Evolutionary conservation across 352 stramenopile species (phyloP).

Genomic region (Phytophthora syringae): DNA sequence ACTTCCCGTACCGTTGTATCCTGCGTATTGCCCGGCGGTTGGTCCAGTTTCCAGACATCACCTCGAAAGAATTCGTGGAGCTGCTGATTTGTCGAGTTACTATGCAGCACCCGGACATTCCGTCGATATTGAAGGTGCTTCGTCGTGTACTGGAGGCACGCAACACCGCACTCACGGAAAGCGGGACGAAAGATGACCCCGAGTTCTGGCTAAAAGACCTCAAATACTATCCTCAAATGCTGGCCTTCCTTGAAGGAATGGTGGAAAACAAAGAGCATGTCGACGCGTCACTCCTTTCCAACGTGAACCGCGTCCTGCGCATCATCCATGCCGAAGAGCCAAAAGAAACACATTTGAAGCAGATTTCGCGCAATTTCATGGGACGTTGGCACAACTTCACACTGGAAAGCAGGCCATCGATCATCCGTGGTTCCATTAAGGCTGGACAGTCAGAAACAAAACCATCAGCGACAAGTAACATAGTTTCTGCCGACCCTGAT

Average conservation of each 20-base stretch:
- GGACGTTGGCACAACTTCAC: constrained; percentile 85
- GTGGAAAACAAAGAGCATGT: constrained; percentile 55
- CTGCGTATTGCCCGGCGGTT: constrained; percentile 68
- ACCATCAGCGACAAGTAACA: constrained; percentile 16
- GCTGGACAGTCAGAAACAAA: constrained; percentile 25
- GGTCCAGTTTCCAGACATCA: constrained; percentile 70
- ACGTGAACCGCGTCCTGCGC: constrained; percentile 76
- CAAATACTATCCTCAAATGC: constrained; percentile 69
- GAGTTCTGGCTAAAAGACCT: constrained; percentile 68
- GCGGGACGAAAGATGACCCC: constrained; percentile 37
- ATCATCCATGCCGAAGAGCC: constrained; percentile 71
- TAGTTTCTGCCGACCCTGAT: constrained; percentile 12
- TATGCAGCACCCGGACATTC: constrained; percentile 73
- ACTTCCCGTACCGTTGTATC: constrained; percentile 75
- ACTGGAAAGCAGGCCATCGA: constrained; percentile 48
- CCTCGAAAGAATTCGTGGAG: constrained; percentile 75
- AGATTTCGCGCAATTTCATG: constrained; percentile 68
- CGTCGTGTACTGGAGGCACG: constrained; percentile 78
- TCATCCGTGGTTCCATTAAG: constrained; percentile 33
- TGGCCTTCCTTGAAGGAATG: constrained; percentile 59
- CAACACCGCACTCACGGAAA: constrained; percentile 35
- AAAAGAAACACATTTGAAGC: constrained; percentile 54
- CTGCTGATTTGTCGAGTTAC: constrained; percentile 76
- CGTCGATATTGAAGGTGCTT: constrained; percentile 70
- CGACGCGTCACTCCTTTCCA: constrained; percentile 65